A percentile compares a stretch with the other conserved stretches of the same genome.
Evolutionary conservation across 306 rosid genomes (phyloP).

Genomic region (Malus asiatica): DNA sequence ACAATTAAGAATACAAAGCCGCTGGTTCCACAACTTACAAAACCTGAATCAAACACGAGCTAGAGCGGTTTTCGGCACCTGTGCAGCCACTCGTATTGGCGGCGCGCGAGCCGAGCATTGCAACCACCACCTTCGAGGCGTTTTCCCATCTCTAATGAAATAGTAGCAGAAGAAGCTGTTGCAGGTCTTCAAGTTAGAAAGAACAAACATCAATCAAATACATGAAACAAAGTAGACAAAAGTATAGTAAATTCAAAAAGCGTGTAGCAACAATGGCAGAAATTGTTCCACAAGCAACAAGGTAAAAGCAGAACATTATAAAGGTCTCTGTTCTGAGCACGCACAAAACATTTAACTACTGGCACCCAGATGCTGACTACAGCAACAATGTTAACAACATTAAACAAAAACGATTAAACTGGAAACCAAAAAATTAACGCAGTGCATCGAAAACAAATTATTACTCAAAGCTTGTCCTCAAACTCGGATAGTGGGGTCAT

Average conservation of each 20-base stretch:
- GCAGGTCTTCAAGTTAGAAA: not conserved
- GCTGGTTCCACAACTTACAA: no score
- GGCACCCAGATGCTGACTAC: not conserved
- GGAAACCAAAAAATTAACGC: not conserved
- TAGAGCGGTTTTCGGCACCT: no score
- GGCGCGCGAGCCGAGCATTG: no score
- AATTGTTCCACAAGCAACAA: not conserved
- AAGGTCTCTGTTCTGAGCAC: not conserved
- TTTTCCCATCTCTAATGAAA: no score
- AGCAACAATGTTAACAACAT: constrained; percentile 2
- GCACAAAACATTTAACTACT: not conserved
- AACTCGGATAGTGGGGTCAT: constrained; percentile 32
- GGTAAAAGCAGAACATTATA: not conserved
- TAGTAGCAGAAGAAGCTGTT: not conserved
- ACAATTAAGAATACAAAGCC: no score
- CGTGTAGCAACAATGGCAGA: not conserved
- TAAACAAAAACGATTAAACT: not conserved
- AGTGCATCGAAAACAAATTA: not conserved
- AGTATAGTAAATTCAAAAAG: not conserved
- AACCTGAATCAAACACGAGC: no score
- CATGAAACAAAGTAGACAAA: not conserved
- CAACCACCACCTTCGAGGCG: no score
- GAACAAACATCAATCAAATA: not conserved
- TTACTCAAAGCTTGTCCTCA: constrained; percentile 29
- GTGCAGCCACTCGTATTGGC: no score